Conservation (phyloP, 768 basidiomycete genomes). For the Suillus alpinus region DNA sequence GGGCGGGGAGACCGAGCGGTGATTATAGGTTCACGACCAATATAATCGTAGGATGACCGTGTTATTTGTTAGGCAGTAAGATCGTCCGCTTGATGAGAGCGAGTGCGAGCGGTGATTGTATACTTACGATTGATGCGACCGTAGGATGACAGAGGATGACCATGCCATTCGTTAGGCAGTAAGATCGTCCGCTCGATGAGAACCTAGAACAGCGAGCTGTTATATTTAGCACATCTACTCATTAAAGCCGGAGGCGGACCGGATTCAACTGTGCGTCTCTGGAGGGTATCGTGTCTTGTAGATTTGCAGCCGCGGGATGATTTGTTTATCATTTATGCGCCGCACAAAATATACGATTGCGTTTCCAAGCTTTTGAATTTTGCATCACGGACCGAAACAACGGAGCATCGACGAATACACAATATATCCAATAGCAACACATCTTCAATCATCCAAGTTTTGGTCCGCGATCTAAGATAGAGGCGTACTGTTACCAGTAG, state of each 20-base stretch:
- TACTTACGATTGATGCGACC: background rate
- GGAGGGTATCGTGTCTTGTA: background rate
- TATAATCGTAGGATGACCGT: background rate
- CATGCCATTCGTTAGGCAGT: background rate
- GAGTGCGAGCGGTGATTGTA: background rate
- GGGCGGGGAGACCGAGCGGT: background rate
- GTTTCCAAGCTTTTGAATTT: background rate
- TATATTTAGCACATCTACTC: background rate
- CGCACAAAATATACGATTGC: background rate
- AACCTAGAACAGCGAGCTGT: background rate
- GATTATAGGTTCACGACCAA: background rate
- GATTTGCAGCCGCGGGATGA: background rate
- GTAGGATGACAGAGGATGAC: background rate
- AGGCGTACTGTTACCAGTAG: too few relatives aligned
- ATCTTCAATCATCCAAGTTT: too few relatives aligned
- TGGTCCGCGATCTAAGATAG: too few relatives aligned
- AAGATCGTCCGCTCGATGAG: background rate
- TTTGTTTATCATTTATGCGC: background rate
- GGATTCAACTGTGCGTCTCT: background rate
- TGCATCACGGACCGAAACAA: background rate
- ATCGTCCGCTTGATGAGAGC: background rate
- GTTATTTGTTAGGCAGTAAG: background rate
- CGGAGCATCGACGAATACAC: too few relatives aligned
- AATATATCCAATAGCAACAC: too few relatives aligned
- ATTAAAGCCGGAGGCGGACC: background rate